Percentiles rank a stretch among this genome's conserved stretches.
These are phyloP conservation scores for Bipolaris gigantea DNA, from an alignment of 2,329 filamentous ascomycete genomes.

Conservation along the genomic window DNA sequence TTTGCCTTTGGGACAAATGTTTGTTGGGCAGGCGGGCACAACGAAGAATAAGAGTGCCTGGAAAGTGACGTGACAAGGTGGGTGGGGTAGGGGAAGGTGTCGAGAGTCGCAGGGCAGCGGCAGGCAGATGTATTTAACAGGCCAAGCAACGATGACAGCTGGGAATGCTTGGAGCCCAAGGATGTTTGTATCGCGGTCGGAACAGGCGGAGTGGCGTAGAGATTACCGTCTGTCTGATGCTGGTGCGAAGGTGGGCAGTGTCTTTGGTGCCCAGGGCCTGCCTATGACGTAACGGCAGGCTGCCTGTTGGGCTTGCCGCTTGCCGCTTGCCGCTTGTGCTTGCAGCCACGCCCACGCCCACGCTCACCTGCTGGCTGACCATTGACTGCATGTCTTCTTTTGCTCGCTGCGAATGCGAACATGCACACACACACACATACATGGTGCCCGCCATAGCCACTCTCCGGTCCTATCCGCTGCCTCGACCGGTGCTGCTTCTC, in stretches of 20 bases:
- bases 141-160: conserved; percentile 25
- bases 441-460: not conserved
- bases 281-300: conserved; percentile 14
- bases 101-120: conserved; percentile 19
- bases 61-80: conserved; percentile 28
- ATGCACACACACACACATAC: no score
- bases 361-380: no score
- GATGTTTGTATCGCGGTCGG: conserved; percentile 1
- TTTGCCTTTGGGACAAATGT: conserved; percentile 23
- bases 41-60: conserved; percentile 31
- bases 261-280: conserved; percentile 6
- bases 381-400: no score
- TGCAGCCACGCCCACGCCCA: not conserved
- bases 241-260: conserved; percentile 17
- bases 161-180: conserved; percentile 20
- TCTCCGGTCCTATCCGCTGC: not conserved
- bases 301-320: conserved; percentile 8
- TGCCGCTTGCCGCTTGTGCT: not conserved
- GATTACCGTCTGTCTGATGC: conserved; percentile 21
- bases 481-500: conserved; percentile 2
- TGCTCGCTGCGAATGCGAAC: no score
- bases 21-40: conserved; percentile 20
- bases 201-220: conserved; percentile 24
- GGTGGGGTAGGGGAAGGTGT: conserved; percentile 16
- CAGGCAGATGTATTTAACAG: conserved; percentile 26